Evolutionary conservation across 2,329 filamentous ascomycete species (phyloP), one percentile per base, ranked within the genome.

Genomic region (Bipolaris oryzae): DNA sequence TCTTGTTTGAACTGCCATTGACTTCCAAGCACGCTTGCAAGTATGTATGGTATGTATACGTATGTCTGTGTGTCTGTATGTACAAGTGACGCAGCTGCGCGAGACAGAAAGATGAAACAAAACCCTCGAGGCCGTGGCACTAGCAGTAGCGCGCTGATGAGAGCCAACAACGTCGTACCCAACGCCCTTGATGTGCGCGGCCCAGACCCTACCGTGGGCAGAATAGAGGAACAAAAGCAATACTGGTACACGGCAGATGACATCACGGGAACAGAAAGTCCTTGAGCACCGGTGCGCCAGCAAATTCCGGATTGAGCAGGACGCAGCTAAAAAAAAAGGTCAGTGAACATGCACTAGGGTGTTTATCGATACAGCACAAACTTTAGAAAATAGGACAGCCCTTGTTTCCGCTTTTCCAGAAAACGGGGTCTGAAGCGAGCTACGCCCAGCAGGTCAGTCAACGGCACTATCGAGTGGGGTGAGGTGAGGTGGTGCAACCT

Each of bases 331-430:
- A 56, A 62, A 56, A 62, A 53, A 56, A 63, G 60, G 55, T 71
- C 55, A 72, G 67, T 52, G 62, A 59, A 70, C 58, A 53, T 61
- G 34, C 61, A 53, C 67, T 71, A 72, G 67, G 57, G 44, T 6
- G 50, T 48, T 51, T 53, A 56, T 31, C 60, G 53, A 54, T 53
- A 56, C 21, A 28, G 25, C 16, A 81, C 89, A 58, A 79, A 96
- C 92, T 96, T 96, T 52, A 99, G 80, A 74, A 98, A 99, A 74
- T 98, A 96, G 72, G 91, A 88, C 57, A 99, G 80, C 5, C 93
- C 94, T 39, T 86, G 83, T 65, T 91, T 87, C 69, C 95, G 84
- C 71, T 89, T 88, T 76, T 97, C 93, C 16, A 99, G 82, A 74
- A 99, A 98, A 49, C 85, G 85, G 10, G 91, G 88, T 49, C 90